phyloP scores from a whole-genome alignment of 306 rosid genomes.

The Pterocarpus macrocarpus region DNA sequence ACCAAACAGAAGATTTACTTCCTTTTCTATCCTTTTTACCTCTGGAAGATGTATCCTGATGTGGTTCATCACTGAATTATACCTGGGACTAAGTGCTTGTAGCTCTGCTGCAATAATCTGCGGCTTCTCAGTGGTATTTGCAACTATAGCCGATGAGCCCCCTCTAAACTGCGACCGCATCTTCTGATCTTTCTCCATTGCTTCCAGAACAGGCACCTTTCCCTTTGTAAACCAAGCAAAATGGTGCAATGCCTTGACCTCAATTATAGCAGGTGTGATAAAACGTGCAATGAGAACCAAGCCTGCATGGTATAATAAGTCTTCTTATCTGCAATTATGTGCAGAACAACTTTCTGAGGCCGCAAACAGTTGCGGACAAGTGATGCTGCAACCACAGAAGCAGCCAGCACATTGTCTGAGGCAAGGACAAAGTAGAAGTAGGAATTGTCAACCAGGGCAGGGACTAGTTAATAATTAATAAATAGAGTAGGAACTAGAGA shows the following conservation, averaged over 20 bases:
- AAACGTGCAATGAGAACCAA: conserved; percentile 91
- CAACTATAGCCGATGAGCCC: conserved; percentile 91
- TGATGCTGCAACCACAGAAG: conserved; percentile 89
- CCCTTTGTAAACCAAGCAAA: conserved; percentile 96
- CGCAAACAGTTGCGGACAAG: conserved; percentile 79
- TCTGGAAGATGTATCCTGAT: conserved; percentile 95
- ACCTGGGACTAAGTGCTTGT: conserved; percentile 97
- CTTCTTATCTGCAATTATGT: conserved; percentile 89
- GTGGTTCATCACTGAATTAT: conserved; percentile 97
- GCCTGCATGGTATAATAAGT: conserved; percentile 98
- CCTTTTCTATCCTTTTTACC: conserved; percentile 57
- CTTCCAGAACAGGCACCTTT: conserved; percentile 96
- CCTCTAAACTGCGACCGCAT: conserved; percentile 90
- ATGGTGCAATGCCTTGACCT: conserved; percentile 98
- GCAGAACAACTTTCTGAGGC: conserved; percentile 78
- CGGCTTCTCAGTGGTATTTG: conserved; percentile 85
- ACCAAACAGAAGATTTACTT: conserved; percentile 5
- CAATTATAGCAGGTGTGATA: conserved; percentile 90
- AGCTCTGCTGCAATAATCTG: conserved; percentile 84
- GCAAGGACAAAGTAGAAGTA: conserved; percentile 90
- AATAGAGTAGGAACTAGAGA: no score
- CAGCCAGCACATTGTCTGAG: conserved; percentile 92
- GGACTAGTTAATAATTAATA: conserved; percentile 60
- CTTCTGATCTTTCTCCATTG: conserved; percentile 95
- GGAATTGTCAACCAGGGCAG: conserved; percentile 88